Evolutionary conservation across 2,329 filamentous ascomycete genomes (phyloP).

Genomic region (Epichloe sp.): DNA sequence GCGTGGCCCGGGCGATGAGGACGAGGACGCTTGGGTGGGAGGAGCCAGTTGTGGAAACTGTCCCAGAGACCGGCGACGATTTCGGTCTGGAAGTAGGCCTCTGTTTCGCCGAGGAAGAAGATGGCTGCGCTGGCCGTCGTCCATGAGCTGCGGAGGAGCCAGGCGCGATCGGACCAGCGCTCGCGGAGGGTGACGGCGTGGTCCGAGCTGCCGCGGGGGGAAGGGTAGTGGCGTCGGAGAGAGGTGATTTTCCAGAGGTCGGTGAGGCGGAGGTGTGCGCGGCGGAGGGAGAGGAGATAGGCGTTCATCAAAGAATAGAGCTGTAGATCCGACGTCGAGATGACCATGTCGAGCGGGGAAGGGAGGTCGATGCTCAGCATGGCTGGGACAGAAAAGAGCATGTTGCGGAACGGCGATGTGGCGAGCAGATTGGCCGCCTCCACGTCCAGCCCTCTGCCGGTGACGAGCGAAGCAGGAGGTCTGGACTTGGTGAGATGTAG

Average conservation of each 20-base stretch:
- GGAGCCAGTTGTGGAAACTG: conserved; percentile 65
- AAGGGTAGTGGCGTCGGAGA: conserved; percentile 63
- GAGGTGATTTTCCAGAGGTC: conserved; percentile 77
- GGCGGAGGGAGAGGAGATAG: conserved; percentile 73
- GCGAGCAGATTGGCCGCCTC: conserved; percentile 24
- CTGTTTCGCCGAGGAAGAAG: conserved; percentile 79
- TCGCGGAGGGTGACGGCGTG: conserved; percentile 49
- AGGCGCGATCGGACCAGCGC: conserved; percentile 48
- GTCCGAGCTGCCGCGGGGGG: conserved; percentile 45
- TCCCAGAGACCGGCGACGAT: conserved; percentile 73
- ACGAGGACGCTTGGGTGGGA: conserved; percentile 20
- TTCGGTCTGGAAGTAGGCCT: conserved; percentile 80
- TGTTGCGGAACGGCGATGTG: conserved; percentile 56
- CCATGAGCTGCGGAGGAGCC: conserved; percentile 72
- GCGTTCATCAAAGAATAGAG: conserved; percentile 76
- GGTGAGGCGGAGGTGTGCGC: conserved; percentile 73
- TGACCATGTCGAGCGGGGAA: conserved; percentile 76
- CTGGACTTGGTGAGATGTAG: conserved; percentile 46
- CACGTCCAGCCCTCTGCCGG: conserved; percentile 22
- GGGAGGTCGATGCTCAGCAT: conserved; percentile 60
- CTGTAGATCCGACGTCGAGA: conserved; percentile 61
- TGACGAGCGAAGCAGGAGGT: conserved; percentile 23
- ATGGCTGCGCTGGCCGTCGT: conserved; percentile 76
- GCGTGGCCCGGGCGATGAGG: background rate
- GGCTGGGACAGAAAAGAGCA: conserved; percentile 63